phyloP scores from a whole-genome alignment of 2,329 filamentous ascomycete genomes.

The Verticillium zaregamsianum region DNA sequence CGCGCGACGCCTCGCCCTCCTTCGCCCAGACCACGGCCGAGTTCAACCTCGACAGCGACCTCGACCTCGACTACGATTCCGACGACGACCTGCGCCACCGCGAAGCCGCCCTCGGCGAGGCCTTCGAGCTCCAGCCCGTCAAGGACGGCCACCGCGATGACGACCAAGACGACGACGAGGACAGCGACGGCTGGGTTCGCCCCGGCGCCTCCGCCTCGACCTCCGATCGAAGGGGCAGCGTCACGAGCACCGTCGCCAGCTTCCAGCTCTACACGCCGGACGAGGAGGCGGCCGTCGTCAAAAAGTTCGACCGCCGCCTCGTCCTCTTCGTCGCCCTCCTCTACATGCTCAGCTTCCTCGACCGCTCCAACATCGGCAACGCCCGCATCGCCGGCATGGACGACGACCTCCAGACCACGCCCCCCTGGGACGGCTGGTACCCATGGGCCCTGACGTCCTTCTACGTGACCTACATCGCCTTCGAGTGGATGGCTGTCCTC shows the following conservation, averaged over 20 bases:
- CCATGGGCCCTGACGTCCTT: constrained; percentile 59
- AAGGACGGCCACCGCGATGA: neutral
- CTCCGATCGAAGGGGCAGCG: constrained; percentile 17
- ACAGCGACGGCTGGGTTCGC: constrained; percentile 7
- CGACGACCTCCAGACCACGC: constrained; percentile 50
- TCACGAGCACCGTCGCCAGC: constrained; percentile 26
- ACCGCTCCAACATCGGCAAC: constrained; percentile 71
- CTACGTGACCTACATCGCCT: constrained; percentile 59
- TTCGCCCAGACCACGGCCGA: constrained; percentile 36
- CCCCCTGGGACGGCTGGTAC: constrained; percentile 45
- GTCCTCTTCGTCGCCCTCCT: constrained; percentile 78
- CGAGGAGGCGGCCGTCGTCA: constrained; percentile 68
- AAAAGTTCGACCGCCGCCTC: constrained; percentile 72
- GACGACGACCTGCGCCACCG: constrained; percentile 21
- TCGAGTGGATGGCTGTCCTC: constrained; percentile 62
- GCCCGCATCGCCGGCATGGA: constrained; percentile 62
- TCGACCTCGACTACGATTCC: constrained; percentile 18
- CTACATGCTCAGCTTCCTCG: constrained; percentile 81
- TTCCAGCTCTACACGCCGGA: constrained; percentile 50
- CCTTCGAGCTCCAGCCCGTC: constrained; percentile 24
- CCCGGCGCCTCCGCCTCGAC: constrained; percentile 9
- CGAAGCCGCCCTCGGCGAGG: constrained; percentile 21
- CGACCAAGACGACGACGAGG: constrained; percentile 11
- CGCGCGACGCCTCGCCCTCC: constrained; percentile 24
- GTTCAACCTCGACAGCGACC: constrained; percentile 29